A percentile compares a stretch with the other conserved stretches of the same genome.
phyloP scores from a whole-genome alignment of 1,139 yeast species.

The Pichia sp. region DNA sequence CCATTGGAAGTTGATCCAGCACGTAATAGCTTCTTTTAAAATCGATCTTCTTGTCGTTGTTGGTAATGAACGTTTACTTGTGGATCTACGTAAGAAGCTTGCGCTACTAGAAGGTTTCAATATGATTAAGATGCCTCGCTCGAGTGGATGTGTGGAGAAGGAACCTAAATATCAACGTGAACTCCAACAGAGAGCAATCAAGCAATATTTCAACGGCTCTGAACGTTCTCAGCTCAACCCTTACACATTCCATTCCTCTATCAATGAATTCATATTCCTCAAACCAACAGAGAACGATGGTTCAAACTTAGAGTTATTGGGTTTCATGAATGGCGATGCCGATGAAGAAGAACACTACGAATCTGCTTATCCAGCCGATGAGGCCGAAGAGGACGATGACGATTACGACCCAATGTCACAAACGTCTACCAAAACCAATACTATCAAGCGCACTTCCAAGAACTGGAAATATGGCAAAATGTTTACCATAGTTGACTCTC shows the following conservation, averaged over 20 bases:
- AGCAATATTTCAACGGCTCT: slow-evolving; percentile 86
- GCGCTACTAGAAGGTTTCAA: slow-evolving; percentile 24
- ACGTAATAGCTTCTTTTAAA: slow-evolving; percentile 55
- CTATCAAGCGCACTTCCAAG: slow-evolving; percentile 13
- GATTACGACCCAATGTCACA: slow-evolving; percentile 8
- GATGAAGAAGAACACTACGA: slow-evolving; percentile 22
- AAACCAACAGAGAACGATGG: slow-evolving; percentile 35
- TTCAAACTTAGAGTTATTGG: slow-evolving; percentile 13
- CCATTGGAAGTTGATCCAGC: slow-evolving; percentile 43
- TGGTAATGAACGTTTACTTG: slow-evolving; percentile 57
- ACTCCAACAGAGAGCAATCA: slow-evolving; percentile 66
- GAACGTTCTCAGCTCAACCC: slow-evolving; percentile 68
- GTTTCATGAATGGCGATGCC: slow-evolving; percentile 40
- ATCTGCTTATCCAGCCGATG: neutral
- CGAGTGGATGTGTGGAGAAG: slow-evolving; percentile 70
- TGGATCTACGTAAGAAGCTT: slow-evolving; percentile 56
- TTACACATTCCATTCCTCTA: slow-evolving; percentile 51
- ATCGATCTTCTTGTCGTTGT: slow-evolving; percentile 50
- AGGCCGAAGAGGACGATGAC: slow-evolving; percentile 5
- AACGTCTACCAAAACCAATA: neutral
- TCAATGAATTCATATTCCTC: slow-evolving; percentile 42
- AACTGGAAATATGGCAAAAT: slow-evolving; percentile 38
- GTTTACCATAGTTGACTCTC: slow-evolving; percentile 7
- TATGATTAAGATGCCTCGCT: slow-evolving; percentile 57
- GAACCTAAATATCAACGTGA: slow-evolving; percentile 67